Evolutionary conservation across 768 basidiomycete genomes (phyloP).

Genomic region (Epithele typhae): DNA sequence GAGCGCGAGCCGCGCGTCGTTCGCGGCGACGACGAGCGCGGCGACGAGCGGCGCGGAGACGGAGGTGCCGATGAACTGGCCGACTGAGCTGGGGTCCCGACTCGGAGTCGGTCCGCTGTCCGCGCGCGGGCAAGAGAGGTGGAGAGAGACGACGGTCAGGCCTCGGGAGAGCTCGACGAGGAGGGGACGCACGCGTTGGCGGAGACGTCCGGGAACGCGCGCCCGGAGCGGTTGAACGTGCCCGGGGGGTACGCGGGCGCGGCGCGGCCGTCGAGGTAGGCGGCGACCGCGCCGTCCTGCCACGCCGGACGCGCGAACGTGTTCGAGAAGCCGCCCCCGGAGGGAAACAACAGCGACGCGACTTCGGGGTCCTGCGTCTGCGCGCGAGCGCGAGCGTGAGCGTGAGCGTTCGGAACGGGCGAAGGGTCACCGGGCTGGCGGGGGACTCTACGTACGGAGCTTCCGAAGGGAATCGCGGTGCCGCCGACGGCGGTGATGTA

Average conservation of each 20-base stretch:
- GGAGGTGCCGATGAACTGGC: constrained; percentile 22
- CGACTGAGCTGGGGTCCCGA: constrained; percentile 21
- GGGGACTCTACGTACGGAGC: neutral
- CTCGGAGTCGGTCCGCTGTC: no score
- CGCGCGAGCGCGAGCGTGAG: neutral
- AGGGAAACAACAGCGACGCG: constrained; percentile 31
- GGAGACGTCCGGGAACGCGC: constrained; percentile 28
- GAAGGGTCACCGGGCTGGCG: no score
- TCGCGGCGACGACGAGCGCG: constrained; percentile 28
- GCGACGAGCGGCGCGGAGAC: constrained; percentile 29
- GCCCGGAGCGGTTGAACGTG: constrained; percentile 30
- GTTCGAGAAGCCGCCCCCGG: constrained; percentile 39
- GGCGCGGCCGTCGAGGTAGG: constrained; percentile 26
- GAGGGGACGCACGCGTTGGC: constrained; percentile 28
- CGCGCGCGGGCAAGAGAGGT: no score
- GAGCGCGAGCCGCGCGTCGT: constrained; percentile 30
- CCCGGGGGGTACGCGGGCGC: constrained; percentile 28
- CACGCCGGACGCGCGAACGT: constrained; percentile 35
- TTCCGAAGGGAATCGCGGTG: constrained; percentile 28
- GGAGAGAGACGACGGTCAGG: no score
- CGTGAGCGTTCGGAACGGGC: no score
- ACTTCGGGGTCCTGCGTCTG: constrained; percentile 28
- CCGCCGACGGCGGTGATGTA: constrained; percentile 33
- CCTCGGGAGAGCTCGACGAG: no score
- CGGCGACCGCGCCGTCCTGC: constrained; percentile 24